Evolutionary conservation across 78 protist genomes (phyloP), one percentile per base, ranked within the genome.

Genomic region (Guillardia theta): DNA sequence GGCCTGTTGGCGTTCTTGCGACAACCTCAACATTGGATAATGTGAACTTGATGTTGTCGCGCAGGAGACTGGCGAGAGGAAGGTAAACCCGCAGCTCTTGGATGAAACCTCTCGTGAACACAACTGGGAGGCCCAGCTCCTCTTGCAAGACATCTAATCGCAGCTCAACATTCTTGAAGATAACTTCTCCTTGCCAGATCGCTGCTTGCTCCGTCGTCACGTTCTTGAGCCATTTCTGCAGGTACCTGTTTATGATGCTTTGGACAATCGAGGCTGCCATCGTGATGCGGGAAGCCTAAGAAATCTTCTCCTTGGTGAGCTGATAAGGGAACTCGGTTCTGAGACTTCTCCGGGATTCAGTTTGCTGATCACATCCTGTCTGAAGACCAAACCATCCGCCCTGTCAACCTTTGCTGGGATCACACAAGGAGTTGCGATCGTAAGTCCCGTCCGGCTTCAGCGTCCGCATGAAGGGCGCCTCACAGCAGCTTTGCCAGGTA

Each of bases 121-220:
- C 50, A 19, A 78, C 30, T 6, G 90, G 90, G 15, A 78, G 90
- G 30, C 90, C 90, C 18, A 78, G 50, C 50, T 78, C 90, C 48
- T 43, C 44, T 19, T 78, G 90, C 48, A 78, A 8, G 0, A 78
- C 90, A n/a, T 78, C 90, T 18, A 78, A 48, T 1, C 90, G 45
- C 24, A 78, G 90, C 48, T 78, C 90, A 1, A 78, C 90, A 30
- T 78, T 78, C 48, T 78, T 78, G 48, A 78, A 78, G 12, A 78
- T 50, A 12, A 78, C 37, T 19, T 78, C 50, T 30, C 90, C 90
- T 9, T n/a, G 53, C 90, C 90, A 78, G 30, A 78, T 4, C 48
- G 44, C 33, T 1, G 90, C 90, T 24, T 78, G 90, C 48, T 78
- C 90, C 10, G 90, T 78, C n/a, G 90, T 78, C 1, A 36, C 90